Evolutionary conservation across 148 eudicot species (phyloP).

Genomic region (Cornus controversa): DNA sequence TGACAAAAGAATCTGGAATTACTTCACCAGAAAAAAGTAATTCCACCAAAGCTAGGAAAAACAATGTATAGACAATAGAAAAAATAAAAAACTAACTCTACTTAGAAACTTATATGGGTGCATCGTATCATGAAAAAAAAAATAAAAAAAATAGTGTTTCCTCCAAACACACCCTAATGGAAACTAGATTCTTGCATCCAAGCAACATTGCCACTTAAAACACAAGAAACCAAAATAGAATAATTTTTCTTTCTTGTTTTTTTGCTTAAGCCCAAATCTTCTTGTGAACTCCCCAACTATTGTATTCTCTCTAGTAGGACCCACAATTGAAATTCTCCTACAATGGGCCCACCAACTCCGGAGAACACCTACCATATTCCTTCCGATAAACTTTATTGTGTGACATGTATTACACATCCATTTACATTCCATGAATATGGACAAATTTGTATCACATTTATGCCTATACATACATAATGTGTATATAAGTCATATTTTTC

Average conservation of each 20-base stretch:
- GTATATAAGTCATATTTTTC: not conserved
- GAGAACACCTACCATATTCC: not conserved
- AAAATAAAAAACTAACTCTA: too few relatives aligned
- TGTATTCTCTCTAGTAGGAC: not conserved
- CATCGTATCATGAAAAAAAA: not conserved
- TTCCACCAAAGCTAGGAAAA: too few relatives aligned
- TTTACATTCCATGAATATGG: not conserved
- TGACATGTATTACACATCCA: not conserved
- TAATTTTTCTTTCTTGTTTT: too few relatives aligned
- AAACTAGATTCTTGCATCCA: constrained; percentile 9
- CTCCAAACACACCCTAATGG: constrained; percentile 19
- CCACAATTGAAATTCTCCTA: not conserved
- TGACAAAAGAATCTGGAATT: too few relatives aligned
- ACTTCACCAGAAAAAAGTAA: too few relatives aligned
- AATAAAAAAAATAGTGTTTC: too few relatives aligned
- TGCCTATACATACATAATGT: too few relatives aligned
- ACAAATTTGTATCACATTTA: not conserved
- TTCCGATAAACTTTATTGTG: not conserved
- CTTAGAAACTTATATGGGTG: too few relatives aligned
- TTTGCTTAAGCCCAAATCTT: not conserved
- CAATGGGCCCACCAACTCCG: not conserved
- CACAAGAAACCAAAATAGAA: not conserved
- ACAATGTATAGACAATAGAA: too few relatives aligned
- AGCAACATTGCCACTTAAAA: constrained; percentile 7
- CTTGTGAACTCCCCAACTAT: not conserved